A percentile compares a stretch with the other conserved stretches of the same genome.
phyloP scores from a whole-genome alignment of 345 rosid species.

The Melastoma malabathricum region DNA sequence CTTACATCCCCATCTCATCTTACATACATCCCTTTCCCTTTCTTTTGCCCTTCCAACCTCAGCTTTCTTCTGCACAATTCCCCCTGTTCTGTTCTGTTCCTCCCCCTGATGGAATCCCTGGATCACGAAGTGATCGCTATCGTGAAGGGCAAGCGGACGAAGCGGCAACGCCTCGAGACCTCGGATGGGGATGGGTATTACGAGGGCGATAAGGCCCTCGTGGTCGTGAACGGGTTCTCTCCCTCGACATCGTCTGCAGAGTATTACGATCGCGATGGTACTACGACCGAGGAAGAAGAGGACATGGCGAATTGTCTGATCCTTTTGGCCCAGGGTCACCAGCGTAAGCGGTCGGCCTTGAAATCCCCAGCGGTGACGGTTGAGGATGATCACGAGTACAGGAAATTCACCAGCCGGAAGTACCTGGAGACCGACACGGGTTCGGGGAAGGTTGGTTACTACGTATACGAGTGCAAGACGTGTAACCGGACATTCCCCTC shows the following conservation, averaged over 20 bases:
- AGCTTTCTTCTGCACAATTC: constrained; percentile 5
- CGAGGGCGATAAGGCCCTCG: not conserved
- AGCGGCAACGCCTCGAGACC: constrained; percentile 56
- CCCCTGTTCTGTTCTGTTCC: constrained; percentile 3
- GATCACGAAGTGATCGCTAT: constrained; percentile 8
- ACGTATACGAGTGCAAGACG: constrained; percentile 85
- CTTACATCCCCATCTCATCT: not conserved
- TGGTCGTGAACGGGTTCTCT: constrained; percentile 1
- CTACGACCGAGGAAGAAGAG: constrained; percentile 53
- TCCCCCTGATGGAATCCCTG: not conserved
- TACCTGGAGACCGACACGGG: constrained; percentile 30
- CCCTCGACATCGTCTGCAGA: constrained; percentile 22
- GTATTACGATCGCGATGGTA: constrained; percentile 14
- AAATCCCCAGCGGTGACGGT: not conserved
- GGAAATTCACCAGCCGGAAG: constrained; percentile 47
- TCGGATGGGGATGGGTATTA: constrained; percentile 19
- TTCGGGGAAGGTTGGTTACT: constrained; percentile 28
- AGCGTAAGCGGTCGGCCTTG: constrained; percentile 8
- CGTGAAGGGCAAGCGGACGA: constrained; percentile 74
- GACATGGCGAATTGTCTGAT: constrained; percentile 94
- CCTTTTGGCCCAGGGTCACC: constrained; percentile 67
- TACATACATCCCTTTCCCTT: constrained; percentile 7
- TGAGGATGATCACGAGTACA: not conserved
- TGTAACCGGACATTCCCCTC: constrained; percentile 82
- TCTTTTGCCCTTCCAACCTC: not conserved